phyloP scores from a whole-genome alignment of 1,284 basidiomycete species.

The Ganoderma leucocontextum region DNA sequence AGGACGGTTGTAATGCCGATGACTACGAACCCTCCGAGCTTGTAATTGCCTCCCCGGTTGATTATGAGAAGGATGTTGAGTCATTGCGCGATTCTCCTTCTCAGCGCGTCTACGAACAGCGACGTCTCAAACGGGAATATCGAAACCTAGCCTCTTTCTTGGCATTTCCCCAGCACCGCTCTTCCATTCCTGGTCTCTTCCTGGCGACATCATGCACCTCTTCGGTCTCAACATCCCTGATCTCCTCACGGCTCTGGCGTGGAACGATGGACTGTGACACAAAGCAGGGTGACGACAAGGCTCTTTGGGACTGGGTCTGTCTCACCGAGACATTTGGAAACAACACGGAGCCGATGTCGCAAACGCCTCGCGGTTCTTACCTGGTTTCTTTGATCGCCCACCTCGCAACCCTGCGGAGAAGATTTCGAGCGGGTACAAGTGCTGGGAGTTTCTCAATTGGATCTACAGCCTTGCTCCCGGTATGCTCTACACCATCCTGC shows the following conservation, averaged over 20 bases:
- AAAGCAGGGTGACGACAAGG: slow-evolving; percentile 30
- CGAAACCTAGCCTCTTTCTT: slow-evolving; percentile 34
- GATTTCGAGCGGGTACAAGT: slow-evolving; percentile 43
- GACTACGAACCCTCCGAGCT: slow-evolving; percentile 17
- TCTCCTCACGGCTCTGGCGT: slow-evolving; percentile 13
- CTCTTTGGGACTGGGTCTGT: slow-evolving; percentile 46
- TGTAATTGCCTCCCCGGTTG: not conserved
- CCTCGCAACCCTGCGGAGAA: slow-evolving; percentile 43
- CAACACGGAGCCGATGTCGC: slow-evolving; percentile 42
- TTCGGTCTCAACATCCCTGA: slow-evolving; percentile 36
- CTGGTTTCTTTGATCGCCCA: slow-evolving; percentile 40
- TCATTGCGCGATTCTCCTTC: slow-evolving; percentile 12
- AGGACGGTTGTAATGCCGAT: slow-evolving; percentile 9
- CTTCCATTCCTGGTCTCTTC: slow-evolving; percentile 30
- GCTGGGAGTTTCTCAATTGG: slow-evolving; percentile 38
- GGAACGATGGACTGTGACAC: slow-evolving; percentile 40
- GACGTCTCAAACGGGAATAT: slow-evolving; percentile 34
- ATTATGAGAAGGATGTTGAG: not conserved
- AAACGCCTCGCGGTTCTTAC: slow-evolving; percentile 30
- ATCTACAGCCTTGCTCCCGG: slow-evolving; percentile 35
- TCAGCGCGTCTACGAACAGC: slow-evolving; percentile 17
- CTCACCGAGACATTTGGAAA: slow-evolving; percentile 43
- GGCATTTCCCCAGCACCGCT: slow-evolving; percentile 22
- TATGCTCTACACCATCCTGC: slow-evolving; percentile 34
- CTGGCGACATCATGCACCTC: slow-evolving; percentile 42